A percentile compares a stretch with the other conserved stretches of the same genome.
Evolutionary conservation across 106 monocot genomes (phyloP).

Genomic region (Platanthera zijinensis): DNA sequence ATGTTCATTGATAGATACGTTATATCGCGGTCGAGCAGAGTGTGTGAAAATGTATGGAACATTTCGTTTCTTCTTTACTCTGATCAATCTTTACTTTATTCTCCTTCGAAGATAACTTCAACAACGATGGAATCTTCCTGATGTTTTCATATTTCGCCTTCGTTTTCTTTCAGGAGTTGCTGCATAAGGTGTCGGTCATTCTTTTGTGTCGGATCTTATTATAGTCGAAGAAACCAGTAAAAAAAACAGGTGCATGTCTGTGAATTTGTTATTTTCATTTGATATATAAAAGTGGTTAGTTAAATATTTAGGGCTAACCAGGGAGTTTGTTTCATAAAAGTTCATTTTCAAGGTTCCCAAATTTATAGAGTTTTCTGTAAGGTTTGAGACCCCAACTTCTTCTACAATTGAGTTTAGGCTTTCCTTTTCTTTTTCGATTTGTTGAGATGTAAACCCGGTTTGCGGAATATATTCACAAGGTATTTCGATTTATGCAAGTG

Average conservation of each 20-base stretch:
- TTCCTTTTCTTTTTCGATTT: neutral
- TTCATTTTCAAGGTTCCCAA: neutral
- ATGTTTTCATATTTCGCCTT: neutral
- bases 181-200: conserved; percentile 16
- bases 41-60: neutral
- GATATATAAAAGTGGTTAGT: conserved; percentile 18
- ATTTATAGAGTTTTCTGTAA: conserved; percentile 1
- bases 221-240: conserved; percentile 21
- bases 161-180: conserved; percentile 17
- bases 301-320: conserved; percentile 19
- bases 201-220: conserved; percentile 13
- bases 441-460: neutral
- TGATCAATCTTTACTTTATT: neutral
- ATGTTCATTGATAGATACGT: neutral
- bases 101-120: neutral
- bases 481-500: conserved; percentile 1
- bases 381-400: neutral
- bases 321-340: conserved; percentile 6
- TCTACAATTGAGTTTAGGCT: conserved; percentile 8
- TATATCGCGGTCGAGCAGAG: neutral
- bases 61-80: neutral
- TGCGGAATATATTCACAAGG: conserved; percentile 1
- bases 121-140: neutral
- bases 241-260: conserved; percentile 24
- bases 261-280: conserved; percentile 14